phyloP scores from a whole-genome alignment of 768 basidiomycete genomes.

The Boletus fagicola region DNA sequence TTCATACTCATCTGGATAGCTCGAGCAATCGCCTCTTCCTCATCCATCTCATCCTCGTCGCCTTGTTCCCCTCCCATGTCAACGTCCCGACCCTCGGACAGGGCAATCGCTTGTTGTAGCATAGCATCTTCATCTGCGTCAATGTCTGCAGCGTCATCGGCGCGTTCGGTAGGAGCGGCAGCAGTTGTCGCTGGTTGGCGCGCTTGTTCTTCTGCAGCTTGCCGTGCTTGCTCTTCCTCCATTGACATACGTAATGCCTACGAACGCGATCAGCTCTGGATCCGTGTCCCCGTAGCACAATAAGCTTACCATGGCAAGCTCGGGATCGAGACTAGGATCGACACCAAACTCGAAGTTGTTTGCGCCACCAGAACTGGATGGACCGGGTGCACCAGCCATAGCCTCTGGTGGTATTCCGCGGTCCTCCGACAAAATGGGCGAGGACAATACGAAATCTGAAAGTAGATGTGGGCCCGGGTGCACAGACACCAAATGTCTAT shows the following conservation, averaged over 20 bases:
- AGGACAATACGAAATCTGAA: constrained; percentile 78
- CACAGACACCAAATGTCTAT: constrained; percentile 77
- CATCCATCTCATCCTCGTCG: constrained; percentile 70
- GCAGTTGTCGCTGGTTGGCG: constrained; percentile 29
- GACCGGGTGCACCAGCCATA: constrained; percentile 51
- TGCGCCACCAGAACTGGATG: constrained; percentile 45
- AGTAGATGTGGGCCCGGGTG: constrained; percentile 77
- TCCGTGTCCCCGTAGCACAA: not conserved
- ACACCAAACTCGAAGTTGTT: constrained; percentile 84
- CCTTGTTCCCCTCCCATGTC: constrained; percentile 49
- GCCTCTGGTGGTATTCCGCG: constrained; percentile 67
- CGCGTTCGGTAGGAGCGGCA: constrained; percentile 21
- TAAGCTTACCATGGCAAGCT: constrained; percentile 84
- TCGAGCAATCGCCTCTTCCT: constrained; percentile 86
- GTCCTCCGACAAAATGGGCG: constrained; percentile 79
- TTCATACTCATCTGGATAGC: constrained; percentile 96
- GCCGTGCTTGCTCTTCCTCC: constrained; percentile 88
- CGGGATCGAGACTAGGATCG: constrained; percentile 93
- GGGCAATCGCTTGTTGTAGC: constrained; percentile 71
- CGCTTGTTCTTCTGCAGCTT: constrained; percentile 46
- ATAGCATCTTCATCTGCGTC: constrained; percentile 79
- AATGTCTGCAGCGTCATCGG: constrained; percentile 39
- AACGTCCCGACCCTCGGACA: constrained; percentile 61
- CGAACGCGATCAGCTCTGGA: not conserved
- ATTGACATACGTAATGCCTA: constrained; percentile 97